These are phyloP conservation scores for Candida endomychidarum DNA, from an alignment of 805 yeast species.

Conservation along the genomic window DNA sequence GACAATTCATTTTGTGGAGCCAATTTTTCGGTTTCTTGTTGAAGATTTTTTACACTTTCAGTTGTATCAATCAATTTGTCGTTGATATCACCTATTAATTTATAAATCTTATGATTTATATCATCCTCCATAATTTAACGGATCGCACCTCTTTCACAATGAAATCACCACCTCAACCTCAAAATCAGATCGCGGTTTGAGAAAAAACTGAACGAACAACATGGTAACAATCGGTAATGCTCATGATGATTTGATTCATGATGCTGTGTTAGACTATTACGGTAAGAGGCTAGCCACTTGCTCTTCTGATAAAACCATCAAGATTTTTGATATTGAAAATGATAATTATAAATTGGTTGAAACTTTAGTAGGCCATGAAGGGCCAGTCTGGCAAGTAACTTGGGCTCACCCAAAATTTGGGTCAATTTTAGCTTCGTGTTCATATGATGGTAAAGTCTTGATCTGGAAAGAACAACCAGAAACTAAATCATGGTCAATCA, in stretches of 20 bases:
- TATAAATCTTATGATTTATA: conserved; percentile 12
- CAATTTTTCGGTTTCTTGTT: conserved; percentile 19
- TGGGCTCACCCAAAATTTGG: conserved; percentile 99
- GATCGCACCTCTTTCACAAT: neutral
- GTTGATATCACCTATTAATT: conserved; percentile 7
- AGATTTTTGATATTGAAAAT: conserved; percentile 87
- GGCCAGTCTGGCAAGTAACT: conserved; percentile 98
- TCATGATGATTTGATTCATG: conserved; percentile 91
- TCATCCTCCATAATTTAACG: conserved; percentile 15
- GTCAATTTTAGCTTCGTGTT: conserved; percentile 87
- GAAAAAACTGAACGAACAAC: conserved; percentile 9
- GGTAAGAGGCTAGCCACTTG: conserved; percentile 96
- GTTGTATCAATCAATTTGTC: conserved; percentile 14
- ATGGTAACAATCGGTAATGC: conserved; percentile 88
- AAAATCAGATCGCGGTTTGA: neutral
- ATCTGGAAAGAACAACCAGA: conserved; percentile 88
- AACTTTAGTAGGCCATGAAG: conserved; percentile 90
- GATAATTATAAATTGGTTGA: conserved; percentile 79
- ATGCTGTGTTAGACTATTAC: conserved; percentile 94
- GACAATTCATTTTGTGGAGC: conserved; percentile 18
- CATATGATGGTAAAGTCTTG: conserved; percentile 91
- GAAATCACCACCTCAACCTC: neutral
- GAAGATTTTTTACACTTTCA: conserved; percentile 18
- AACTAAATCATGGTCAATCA: conserved; percentile 80
- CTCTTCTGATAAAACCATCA: conserved; percentile 93